A percentile compares a stretch with the other conserved stretches of the same genome.
phyloP scores from a whole-genome alignment of 169 alveolate genomes.

The Toxoplasma gondii region DNA sequence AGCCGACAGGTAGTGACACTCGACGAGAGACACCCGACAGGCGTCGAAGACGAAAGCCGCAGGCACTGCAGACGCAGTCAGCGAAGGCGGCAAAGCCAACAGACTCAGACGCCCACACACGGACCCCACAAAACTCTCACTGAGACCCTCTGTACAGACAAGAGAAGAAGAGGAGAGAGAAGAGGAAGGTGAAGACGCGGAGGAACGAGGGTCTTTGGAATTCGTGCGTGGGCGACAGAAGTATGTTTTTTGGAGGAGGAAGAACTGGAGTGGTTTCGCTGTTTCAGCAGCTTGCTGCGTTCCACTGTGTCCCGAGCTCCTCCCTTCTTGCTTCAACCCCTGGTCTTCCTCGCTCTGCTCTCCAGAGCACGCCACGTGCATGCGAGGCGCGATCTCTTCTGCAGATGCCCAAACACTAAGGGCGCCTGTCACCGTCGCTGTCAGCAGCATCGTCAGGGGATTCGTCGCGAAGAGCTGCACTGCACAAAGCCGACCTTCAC shows the following conservation, averaged over 20 bases:
- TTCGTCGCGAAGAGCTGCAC: not conserved
- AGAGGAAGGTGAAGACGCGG: too few species aligned
- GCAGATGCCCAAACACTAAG: not conserved
- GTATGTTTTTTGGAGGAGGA: not conserved
- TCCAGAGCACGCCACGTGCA: not conserved
- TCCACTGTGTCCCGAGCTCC: not conserved
- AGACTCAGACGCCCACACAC: not conserved
- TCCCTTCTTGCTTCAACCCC: not conserved
- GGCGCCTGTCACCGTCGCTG: not conserved
- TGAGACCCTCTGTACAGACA: not conserved
- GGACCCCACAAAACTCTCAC: not conserved
- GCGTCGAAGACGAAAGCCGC: conserved; percentile 4
- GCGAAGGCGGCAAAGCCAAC: not conserved
- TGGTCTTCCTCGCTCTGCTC: not conserved
- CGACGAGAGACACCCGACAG: not conserved
- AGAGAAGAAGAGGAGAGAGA: not conserved
- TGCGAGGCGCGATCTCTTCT: not conserved
- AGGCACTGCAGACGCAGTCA: not conserved
- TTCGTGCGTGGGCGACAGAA: not conserved
- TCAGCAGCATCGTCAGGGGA: conserved; percentile 15
- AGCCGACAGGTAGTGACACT: not conserved
- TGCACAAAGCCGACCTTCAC: not conserved
- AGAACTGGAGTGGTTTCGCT: not conserved
- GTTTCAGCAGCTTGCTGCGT: not conserved
- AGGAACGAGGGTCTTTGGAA: not conserved